phyloP scores from a whole-genome alignment of 2,329 filamentous ascomycete genomes.

The Xylaria digitata region DNA sequence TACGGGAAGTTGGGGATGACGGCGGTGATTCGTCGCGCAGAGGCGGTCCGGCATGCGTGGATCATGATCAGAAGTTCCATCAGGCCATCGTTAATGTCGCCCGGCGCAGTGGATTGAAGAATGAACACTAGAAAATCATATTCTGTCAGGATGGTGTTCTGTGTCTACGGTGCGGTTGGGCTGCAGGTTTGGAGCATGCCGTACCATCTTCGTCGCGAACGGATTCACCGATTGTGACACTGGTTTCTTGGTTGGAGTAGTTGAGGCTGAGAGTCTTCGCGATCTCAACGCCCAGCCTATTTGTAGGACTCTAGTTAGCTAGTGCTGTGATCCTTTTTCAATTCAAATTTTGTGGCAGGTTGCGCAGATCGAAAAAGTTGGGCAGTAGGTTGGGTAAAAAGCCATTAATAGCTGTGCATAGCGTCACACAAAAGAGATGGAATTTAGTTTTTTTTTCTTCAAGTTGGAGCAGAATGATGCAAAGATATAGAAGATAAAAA shows the following conservation, averaged over 20 bases:
- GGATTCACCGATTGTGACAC: slow-evolving; percentile 93
- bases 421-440: slow-evolving; percentile 14
- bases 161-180: slow-evolving; percentile 45
- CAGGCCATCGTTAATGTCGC: slow-evolving; percentile 96
- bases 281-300: slow-evolving; percentile 79
- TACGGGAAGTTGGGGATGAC: slow-evolving; percentile 98
- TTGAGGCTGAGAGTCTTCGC: slow-evolving; percentile 84
- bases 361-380: slow-evolving; percentile 10
- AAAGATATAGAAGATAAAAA: slow-evolving; percentile 16
- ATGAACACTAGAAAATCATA: slow-evolving; percentile 76
- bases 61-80: slow-evolving; percentile 99
- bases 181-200: slow-evolving; percentile 6
- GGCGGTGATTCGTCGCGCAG: slow-evolving; percentile 89
- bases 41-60: slow-evolving; percentile 80
- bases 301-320: slow-evolving; percentile 31
- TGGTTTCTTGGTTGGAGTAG: slow-evolving; percentile 88
- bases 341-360: slow-evolving; percentile 4
- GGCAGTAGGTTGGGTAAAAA: not conserved
- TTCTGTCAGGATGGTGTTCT: slow-evolving; percentile 57
- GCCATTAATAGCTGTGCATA: slow-evolving; percentile 26
- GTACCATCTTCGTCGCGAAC: slow-evolving; percentile 91
- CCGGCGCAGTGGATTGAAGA: slow-evolving; percentile 91
- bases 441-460: not conserved
- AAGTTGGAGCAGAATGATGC: not conserved
- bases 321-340: slow-evolving; percentile 9